Conservation (phyloP, 2,329 filamentous ascomycete species). For the Pestalotiopsis sp. region DNA sequence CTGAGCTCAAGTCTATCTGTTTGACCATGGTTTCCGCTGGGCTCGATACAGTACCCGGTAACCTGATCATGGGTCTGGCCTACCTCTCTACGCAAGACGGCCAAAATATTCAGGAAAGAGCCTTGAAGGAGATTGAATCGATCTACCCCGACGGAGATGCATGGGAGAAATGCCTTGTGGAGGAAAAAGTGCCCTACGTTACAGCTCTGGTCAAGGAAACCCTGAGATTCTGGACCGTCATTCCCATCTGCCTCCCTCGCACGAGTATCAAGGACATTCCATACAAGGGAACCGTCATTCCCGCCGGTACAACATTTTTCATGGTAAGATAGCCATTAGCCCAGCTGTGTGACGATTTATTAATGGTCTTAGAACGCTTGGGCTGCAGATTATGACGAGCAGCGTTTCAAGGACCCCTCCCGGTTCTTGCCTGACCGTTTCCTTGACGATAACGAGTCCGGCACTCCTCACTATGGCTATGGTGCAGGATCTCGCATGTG, state of each 20-base stretch:
- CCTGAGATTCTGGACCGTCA: constrained; percentile 76
- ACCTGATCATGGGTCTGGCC: constrained; percentile 7
- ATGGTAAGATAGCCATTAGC: constrained; percentile 44
- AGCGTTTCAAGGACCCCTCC: constrained; percentile 3
- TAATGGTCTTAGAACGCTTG: constrained; percentile 1
- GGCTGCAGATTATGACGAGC: constrained; percentile 9
- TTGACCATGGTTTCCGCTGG: constrained; percentile 69
- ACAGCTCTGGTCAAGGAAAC: constrained; percentile 79
- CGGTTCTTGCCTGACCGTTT: constrained; percentile 3
- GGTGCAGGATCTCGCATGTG: constrained; percentile 10
- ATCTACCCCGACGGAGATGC: constrained; percentile 40
- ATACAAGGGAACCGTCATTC: constrained; percentile 67
- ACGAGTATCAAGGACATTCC: constrained; percentile 71
- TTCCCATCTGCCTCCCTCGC: constrained; percentile 75
- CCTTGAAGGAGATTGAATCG: constrained; percentile 54
- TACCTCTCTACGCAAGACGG: constrained; percentile 43
- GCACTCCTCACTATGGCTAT: constrained; percentile 8
- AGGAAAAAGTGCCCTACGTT: constrained; percentile 59
- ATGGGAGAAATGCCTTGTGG: constrained; percentile 7
- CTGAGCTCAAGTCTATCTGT: constrained; percentile 65
- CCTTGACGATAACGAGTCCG: constrained; percentile 4
- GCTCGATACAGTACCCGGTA: constrained; percentile 55
- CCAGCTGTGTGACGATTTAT: neutral
- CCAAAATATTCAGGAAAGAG: constrained; percentile 63
- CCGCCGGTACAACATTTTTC: constrained; percentile 76